Evolutionary conservation across 2,329 filamentous ascomycete species (phyloP).

Genomic region (Paecilomyces niveus): DNA sequence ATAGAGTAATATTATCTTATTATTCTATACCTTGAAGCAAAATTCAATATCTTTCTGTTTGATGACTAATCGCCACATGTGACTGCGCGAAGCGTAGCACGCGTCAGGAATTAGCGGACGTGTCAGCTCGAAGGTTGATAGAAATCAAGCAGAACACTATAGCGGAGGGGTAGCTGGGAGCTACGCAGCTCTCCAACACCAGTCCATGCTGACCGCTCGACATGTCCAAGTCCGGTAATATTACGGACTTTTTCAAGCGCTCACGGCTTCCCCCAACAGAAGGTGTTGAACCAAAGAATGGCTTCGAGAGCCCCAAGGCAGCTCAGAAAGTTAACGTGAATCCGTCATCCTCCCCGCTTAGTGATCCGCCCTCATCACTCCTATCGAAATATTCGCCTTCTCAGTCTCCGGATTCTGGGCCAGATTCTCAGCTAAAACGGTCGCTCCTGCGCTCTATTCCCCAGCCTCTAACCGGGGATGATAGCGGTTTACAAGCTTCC

Average conservation of each 20-base stretch:
- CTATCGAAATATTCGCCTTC: conserved; percentile 11
- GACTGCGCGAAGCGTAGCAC: conserved; percentile 10
- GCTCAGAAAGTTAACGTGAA: conserved; percentile 9
- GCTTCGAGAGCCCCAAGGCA: conserved; percentile 9
- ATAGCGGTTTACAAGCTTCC: conserved; percentile 10
- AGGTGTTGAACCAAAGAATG: background rate
- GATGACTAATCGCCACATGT: background rate
- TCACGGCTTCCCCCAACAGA: conserved; percentile 19
- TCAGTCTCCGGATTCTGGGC: conserved; percentile 7
- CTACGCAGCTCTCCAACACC: background rate
- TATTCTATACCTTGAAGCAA: background rate
- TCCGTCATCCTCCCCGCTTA: conserved; percentile 19
- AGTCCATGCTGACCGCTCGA: conserved; percentile 2
- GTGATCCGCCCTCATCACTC: conserved; percentile 18
- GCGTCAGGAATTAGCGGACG: background rate
- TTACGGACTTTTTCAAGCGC: conserved; percentile 43
- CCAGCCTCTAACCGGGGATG: conserved; percentile 2
- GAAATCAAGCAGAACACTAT: background rate
- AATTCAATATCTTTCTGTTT: background rate
- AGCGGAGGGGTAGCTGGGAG: background rate
- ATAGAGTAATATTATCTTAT: background rate
- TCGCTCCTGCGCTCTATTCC: conserved; percentile 9
- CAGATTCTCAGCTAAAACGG: conserved; percentile 9
- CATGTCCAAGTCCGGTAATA: conserved; percentile 25
- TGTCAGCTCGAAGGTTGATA: background rate